Base-by-base conservation (phyloP, 108 stramenopile genomes). In the Nitzschia palea region DNA sequence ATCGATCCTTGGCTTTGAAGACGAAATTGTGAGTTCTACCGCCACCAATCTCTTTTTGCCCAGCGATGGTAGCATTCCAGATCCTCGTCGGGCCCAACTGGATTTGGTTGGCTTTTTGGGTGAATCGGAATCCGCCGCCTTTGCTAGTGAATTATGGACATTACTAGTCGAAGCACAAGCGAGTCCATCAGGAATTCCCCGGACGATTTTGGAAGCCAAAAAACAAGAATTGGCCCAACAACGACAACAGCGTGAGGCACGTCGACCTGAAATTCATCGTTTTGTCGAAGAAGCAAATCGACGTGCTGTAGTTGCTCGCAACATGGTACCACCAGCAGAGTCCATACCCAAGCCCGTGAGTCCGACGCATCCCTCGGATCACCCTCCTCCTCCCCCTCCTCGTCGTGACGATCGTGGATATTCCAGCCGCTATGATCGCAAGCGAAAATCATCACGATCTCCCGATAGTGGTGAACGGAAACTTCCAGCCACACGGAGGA, bases 1-100 rank as follows among this genome's bases (percentile, higher is more conserved):
- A 4, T 51, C 64, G 20, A 74, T 95, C 15, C 66, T 90, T 29
- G 93, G 93, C 35, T 95, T 95, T 73, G 93, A 95, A 22, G 93
- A 95, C 73, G 93, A 95, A 51, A 95, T 95, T 73, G 93, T 95
- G 0, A 37, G 73, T 22, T 74, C 73, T 29, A 95, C 79, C 40
- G 90, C 90, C 2, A 80, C 86, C 26, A 88, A 95, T 74, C 58
- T 95, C 26, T 95, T 95, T 73, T 62, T 95, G 32, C 89, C 89
- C 2, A 62, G 66, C 10, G 60, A 42, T 30, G 67, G 53, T 35
- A 36, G 15, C 28, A 32, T 51, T 25, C 81, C 88, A 0, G 93
- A 95, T 68, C 89, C 90, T 6, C 76, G 84, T 18, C 75, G 61
- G 62, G 90, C 89, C 0, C 93, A 95, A 44, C 55, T 95, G 30